Base-by-base conservation (phyloP, 306 rosid species). In the Canavalia ensiformis region DNA sequence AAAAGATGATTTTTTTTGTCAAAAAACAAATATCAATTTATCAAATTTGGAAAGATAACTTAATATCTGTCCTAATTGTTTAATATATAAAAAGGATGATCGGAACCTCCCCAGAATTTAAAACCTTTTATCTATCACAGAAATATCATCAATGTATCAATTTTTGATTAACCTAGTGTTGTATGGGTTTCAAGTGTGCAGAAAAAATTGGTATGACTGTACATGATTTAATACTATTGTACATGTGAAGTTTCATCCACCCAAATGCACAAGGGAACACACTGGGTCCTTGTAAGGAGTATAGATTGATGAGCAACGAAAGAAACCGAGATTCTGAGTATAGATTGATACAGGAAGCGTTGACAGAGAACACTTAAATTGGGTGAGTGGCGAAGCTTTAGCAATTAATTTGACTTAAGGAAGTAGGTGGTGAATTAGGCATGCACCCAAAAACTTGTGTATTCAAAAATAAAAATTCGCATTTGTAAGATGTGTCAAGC, bases 401-500 rank as follows among this genome's bases (percentile, higher is more conserved):
- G 46, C 45, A 66, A 65, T 44, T 59, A 13, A 37, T 41, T 76
- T 76, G 74, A 69, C 76, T 18, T 75, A 71, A 34, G 30, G 46
- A 25, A 63, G 44, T n/a, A 77, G 52, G 69, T 49, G 74, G 58
- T 71, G 67, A 65, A 41, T 81, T 73, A 71, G 11, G 42, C n/a
- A 71, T 7, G 42, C n/a, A 51, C n/a, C 49, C 33, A 28, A 71
- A 71, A 72, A 63, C 25, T 25, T 52, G n/a, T 18, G 4, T 45
- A 50, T 58, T 31, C 86, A 55, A 2, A 25, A 78, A 65, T 73
- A 39, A 54, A 74, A 84, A 58, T 74, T 67, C 54, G 13, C 13
- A 74, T 79, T 39, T 74, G 74, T 28, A 59, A 49, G 31, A 73
- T 74, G 77, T 79, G 81, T 41, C 76, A 25, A 84, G 68, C 74